Evolutionary conservation across 208 protist genomes (phyloP).

Genomic region (Balamuthia mandrillaris): DNA sequence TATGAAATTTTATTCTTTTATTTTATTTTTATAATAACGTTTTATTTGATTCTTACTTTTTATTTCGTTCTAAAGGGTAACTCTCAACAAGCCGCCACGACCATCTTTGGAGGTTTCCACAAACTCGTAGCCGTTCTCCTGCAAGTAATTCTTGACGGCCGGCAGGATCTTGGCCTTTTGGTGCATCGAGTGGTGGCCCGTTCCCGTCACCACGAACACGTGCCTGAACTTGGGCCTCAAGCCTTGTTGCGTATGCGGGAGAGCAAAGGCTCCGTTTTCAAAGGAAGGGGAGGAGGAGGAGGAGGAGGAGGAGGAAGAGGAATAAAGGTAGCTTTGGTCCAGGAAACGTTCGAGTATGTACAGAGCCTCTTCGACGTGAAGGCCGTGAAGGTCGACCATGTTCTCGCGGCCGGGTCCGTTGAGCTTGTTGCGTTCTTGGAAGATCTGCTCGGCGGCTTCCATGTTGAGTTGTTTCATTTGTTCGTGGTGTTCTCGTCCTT

Average conservation of each 20-base stretch:
- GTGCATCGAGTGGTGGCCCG: conserved; percentile 41
- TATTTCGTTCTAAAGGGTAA: conserved; percentile 35
- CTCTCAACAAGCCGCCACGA: conserved; percentile 34
- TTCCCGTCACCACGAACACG: conserved; percentile 45
- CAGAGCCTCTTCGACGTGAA: conserved; percentile 14
- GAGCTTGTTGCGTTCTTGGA: conserved; percentile 20
- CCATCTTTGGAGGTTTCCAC: conserved; percentile 23
- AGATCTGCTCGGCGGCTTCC: conserved; percentile 14
- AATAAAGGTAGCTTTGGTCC: neutral
- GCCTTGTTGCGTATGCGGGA: neutral
- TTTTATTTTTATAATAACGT: too few species aligned
- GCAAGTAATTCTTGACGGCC: conserved; percentile 42
- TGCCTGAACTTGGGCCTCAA: neutral
- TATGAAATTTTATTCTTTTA: too few species aligned
- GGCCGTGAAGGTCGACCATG: conserved; percentile 15
- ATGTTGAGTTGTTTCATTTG: conserved; percentile 13
- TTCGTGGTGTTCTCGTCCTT: neutral
- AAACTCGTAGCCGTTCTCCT: conserved; percentile 1
- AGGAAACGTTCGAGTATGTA: neutral
- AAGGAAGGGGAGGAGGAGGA: neutral
- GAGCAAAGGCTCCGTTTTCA: too few species aligned
- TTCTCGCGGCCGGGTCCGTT: neutral
- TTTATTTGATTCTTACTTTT: neutral
- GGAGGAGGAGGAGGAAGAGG: neutral
- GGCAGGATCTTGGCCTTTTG: conserved; percentile 35